These are phyloP conservation scores for Adansonia grandidieri DNA, from an alignment of 441 rosid species.

Conservation along the genomic window DNA sequence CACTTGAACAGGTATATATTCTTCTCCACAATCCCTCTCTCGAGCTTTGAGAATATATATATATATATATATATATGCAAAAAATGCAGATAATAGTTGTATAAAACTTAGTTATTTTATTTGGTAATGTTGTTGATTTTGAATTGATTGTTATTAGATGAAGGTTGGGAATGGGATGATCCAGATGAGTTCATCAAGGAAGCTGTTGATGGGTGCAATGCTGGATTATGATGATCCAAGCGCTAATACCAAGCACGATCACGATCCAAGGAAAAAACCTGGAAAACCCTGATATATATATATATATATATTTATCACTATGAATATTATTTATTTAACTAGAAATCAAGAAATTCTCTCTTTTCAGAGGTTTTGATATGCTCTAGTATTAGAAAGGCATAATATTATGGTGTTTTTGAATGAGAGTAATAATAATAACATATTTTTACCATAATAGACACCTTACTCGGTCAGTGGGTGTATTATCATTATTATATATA, in stretches of 20 bases:
- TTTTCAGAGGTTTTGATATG: constrained; percentile 25
- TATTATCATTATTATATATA: neutral
- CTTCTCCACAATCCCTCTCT: neutral
- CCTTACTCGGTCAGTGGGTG: neutral
- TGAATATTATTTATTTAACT: no score
- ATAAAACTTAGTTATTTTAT: neutral
- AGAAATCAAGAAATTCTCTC: neutral
- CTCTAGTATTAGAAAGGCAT: constrained; percentile 7
- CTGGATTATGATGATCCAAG: constrained; percentile 76
- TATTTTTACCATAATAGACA: neutral
- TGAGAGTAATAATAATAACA: neutral
- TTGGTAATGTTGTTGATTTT: neutral
- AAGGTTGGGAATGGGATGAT: constrained; percentile 32
- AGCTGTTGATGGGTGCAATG: constrained; percentile 53
- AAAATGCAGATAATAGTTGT: neutral
- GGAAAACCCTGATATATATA: constrained; percentile 34
- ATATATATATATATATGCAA: neutral
- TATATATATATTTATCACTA: neutral
- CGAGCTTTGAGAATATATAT: neutral
- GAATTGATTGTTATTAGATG: neutral
- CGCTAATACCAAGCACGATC: constrained; percentile 64
- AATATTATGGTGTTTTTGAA: neutral
- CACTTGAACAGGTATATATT: constrained; percentile 34
- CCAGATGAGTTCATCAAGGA: constrained; percentile 41
- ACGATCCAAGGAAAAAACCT: constrained; percentile 51